Base-by-base conservation (phyloP, 768 basidiomycete genomes). In the Trametes coccinea region DNA sequence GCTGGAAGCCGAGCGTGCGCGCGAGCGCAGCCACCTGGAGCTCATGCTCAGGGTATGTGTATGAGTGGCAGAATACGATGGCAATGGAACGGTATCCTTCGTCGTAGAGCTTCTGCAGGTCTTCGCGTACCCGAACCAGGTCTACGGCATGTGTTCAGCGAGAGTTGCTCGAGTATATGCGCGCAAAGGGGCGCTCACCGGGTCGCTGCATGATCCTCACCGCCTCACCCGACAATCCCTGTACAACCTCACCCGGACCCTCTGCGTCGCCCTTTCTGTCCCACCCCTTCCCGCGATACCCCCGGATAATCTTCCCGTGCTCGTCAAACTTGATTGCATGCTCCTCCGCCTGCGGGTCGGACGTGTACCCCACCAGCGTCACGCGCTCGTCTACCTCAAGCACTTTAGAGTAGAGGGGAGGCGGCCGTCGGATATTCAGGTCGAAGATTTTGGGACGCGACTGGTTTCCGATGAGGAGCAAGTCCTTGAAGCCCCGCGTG, bases 381-480 rank as follows among this genome's bases (percentile, higher is more conserved):
- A 97, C 96, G 9, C 96, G 88, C 75, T 98, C 96, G 66, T 96
- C 93, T 0, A 88, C 81, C 66, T 86, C 90, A 9, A 93, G 69
- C 3, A 93, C 91, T 3, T 78, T 76, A 0, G 86, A 84, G 72
- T 95, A 98, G 5, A 98, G 77, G 3, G 92, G 89, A 0, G 81
- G 67, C 0, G 89, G 81, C 9, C 92, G 84, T 29, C 87, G 84
- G 71, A 98, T 95, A 68, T 95, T 91, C 29, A 98, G 81, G 73
- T 97, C 95, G 68, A 98, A 98, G 67, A 98, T 97, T 68, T 85
- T 86, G 1, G 96, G 96, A 22, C 96, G 89, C 16, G 93, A 89
- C 73, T 98, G 96, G 73, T 97, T 97, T 8, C 94, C 93, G 60
- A 98, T 98, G 34, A 91, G 81, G 5, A 98, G 82, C 9, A 98